These are phyloP conservation scores for Paramecium tetraurelia DNA, from an alignment of 73 alveolate genomes.

Conservation along the genomic window DNA sequence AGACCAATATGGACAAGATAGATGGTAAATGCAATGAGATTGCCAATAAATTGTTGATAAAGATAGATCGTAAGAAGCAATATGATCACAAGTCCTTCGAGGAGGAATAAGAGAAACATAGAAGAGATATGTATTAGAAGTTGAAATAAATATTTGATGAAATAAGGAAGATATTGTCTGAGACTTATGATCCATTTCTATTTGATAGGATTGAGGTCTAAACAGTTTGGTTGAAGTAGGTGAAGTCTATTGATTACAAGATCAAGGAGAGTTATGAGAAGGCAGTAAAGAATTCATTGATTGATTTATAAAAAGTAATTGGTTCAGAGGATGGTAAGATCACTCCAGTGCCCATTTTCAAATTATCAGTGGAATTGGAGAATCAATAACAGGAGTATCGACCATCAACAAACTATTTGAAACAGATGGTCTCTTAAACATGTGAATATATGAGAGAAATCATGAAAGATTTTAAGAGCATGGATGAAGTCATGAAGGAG, in stretches of 20 bases:
- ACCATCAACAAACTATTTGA: conserved; percentile 57
- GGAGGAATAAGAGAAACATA: conserved; percentile 74
- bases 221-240: conserved; percentile 71
- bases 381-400: conserved; percentile 58
- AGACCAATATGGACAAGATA: conserved; percentile 73
- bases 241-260: conserved; percentile 74
- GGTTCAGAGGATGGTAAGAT: conserved; percentile 76
- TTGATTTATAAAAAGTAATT: conserved; percentile 82
- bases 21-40: conserved; percentile 76
- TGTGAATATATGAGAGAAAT: conserved; percentile 69
- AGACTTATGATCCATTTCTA: conserved; percentile 82
- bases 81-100: conserved; percentile 74
- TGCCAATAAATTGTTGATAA: conserved; percentile 67
- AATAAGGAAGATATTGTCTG: conserved; percentile 71
- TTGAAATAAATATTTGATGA: conserved; percentile 70
- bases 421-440: conserved; percentile 57
- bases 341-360: conserved; percentile 63
- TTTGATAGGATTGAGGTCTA: conserved; percentile 70
- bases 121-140: conserved; percentile 66
- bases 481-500: conserved; percentile 77
- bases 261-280: conserved; percentile 87
- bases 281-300: conserved; percentile 87
- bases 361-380: conserved; percentile 62
- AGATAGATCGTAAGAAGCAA: conserved; percentile 72
- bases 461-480: conserved; percentile 72